A percentile compares a stretch with the other conserved stretches of the same genome.
phyloP scores from a whole-genome alignment of 257 asterid genomes.

The Solanum rostratum region DNA sequence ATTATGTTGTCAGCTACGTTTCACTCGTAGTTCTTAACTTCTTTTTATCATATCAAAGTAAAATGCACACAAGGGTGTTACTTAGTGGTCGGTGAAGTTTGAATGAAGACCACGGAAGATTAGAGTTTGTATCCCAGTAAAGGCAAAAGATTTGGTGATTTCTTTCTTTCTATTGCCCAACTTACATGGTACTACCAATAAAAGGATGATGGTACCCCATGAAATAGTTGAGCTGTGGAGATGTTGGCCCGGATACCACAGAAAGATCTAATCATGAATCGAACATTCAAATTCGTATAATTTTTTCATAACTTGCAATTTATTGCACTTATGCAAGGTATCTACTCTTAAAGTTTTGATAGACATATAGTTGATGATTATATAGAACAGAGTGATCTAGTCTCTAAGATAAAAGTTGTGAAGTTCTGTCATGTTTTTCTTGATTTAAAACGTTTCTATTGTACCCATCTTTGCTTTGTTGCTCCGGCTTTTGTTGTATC shows the following conservation, averaged over 20 bases:
- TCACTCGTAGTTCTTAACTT: background rate
- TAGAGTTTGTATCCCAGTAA: background rate
- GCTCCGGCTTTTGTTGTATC: background rate
- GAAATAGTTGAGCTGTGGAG: background rate
- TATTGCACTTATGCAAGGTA: background rate
- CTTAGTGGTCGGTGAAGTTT: background rate
- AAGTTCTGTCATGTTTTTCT: background rate
- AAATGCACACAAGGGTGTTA: background rate
- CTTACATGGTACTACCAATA: background rate
- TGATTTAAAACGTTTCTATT: background rate
- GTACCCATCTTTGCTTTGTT: background rate
- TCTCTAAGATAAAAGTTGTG: background rate
- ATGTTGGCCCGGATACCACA: background rate
- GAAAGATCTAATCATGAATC: background rate
- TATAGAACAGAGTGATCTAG: background rate
- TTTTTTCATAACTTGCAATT: background rate
- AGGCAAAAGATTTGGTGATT: background rate
- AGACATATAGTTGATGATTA: background rate
- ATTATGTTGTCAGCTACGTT: background rate
- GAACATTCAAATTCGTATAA: background rate
- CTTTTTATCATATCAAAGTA: too few species aligned
- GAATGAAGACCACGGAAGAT: background rate
- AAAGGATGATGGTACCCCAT: background rate
- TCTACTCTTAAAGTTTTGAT: background rate
- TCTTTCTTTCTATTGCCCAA: background rate